Evolutionary conservation across 768 basidiomycete genomes (phyloP), one percentile per base, ranked within the genome.

Genomic region (Tephrocybe rancida): DNA sequence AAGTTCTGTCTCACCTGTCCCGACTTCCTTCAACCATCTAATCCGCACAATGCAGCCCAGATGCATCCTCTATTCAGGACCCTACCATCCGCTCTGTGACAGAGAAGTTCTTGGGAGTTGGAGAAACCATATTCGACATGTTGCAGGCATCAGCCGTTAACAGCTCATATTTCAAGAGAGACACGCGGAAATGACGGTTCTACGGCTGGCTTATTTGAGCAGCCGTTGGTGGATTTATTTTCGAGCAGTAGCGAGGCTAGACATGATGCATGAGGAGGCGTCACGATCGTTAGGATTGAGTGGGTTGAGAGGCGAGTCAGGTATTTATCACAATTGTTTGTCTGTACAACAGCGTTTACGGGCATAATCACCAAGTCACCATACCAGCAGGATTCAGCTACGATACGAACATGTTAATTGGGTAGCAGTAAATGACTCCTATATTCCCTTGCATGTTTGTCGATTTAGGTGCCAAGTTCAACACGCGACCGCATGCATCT

Each of bases 81-180:
- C 80, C 88, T 2, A 94, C 89, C 8, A 56, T 86, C 13, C 87
- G 90, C 45, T 81, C 84, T 16, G 70, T 92, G 9, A 86, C 91
- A 2, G 90, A 97, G 61, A 83, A 80, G 53, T 95, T 93, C 66
- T 78, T 98, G 46, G 84, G 86, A 30, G 75, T 94, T 22, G 96
- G 96, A 47, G 96, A 98, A 71, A 85, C 87, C 3, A 70, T 96
- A 29, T 98, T 96, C 73, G 90, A 92, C 65, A 80, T 94, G 69
- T 74, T 88, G 30, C 88, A 94, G 63, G 87, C 84, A 10, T 85
- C 87, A 2, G 92, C 86, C n/a, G 90, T 97, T 57, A 93, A 89
- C 67, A 95, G 87, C 66, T 61, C 76, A 8, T 97, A 90, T 65
- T 98, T 90, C 76, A 87, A 81, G 76, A 81, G 78, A 63, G 76